A percentile compares a stretch with the other conserved stretches of the same genome.
These are phyloP conservation scores for Psophocarpus tetragonolobus DNA, from an alignment of 306 rosid species.

Conservation along the genomic window DNA sequence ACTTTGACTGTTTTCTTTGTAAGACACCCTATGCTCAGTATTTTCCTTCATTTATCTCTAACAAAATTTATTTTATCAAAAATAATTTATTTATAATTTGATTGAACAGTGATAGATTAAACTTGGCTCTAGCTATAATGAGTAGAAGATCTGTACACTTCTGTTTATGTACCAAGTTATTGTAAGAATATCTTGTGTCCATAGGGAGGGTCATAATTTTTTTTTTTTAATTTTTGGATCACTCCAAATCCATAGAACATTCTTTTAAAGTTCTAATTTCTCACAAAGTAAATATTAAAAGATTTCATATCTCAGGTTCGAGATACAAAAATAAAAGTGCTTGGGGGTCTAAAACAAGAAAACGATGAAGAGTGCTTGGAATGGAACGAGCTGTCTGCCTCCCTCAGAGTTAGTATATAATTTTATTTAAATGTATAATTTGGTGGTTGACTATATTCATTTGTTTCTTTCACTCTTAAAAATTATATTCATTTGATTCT, in stretches of 20 bases:
- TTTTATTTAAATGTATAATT: slow-evolving; percentile 1
- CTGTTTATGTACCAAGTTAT: not conserved
- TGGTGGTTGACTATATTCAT: slow-evolving; percentile 16
- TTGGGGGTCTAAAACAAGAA: slow-evolving; percentile 73
- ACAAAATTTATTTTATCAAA: not conserved
- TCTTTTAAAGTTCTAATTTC: not conserved
- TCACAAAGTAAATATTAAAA: not conserved
- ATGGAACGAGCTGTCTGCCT: slow-evolving; percentile 68
- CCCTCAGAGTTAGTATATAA: slow-evolving; percentile 63
- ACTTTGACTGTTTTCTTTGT: not conserved
- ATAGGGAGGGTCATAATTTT: not conserved
- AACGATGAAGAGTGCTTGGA: slow-evolving; percentile 68
- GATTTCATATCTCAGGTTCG: slow-evolving; percentile 70
- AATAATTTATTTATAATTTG: not conserved
- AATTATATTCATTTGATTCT: not conserved
- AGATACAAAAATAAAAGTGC: slow-evolving; percentile 78
- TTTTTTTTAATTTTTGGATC: slow-evolving; percentile 10
- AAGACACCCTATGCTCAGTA: not conserved
- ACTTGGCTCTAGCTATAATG: not conserved
- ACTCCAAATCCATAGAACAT: slow-evolving; percentile 11
- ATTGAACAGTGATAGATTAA: not conserved
- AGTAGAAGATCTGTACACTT: not conserved
- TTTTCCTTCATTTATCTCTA: slow-evolving; percentile 17
- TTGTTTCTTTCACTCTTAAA: slow-evolving; percentile 10
- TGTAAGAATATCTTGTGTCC: slow-evolving; percentile 4